Percentiles rank a stretch among this genome's conserved stretches.
Evolutionary conservation across 2,329 filamentous ascomycete genomes (phyloP).

Genomic region (Xylaria polymorpha): DNA sequence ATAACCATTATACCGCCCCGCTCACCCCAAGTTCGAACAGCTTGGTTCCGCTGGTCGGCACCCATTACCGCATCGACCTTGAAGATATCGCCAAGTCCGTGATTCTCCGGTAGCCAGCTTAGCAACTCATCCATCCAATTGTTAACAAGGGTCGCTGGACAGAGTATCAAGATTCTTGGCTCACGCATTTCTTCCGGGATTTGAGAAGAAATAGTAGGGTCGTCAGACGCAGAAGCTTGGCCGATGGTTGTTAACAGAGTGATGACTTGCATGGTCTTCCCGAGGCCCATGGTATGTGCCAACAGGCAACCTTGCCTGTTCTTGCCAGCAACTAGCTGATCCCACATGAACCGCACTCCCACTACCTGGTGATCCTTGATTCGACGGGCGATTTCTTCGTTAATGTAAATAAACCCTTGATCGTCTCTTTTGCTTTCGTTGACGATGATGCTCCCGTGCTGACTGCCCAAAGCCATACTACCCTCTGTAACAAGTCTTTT

Average conservation of each 20-base stretch:
- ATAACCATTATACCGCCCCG: conserved; percentile 80
- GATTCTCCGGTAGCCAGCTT: conserved; percentile 70
- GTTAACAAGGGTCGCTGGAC: conserved; percentile 77
- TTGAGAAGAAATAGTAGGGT: conserved; percentile 69
- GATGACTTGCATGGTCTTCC: conserved; percentile 93
- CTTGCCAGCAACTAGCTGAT: conserved; percentile 74
- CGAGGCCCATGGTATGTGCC: conserved; percentile 90
- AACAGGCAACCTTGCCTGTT: conserved; percentile 80
- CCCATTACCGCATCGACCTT: conserved; percentile 62
- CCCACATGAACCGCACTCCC: conserved; percentile 90
- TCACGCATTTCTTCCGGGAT: conserved; percentile 73
- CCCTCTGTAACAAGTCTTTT: conserved; percentile 56
- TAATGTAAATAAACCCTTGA: conserved; percentile 72
- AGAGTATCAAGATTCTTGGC: conserved; percentile 77
- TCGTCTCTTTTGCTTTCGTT: conserved; percentile 73
- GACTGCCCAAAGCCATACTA: conserved; percentile 53
- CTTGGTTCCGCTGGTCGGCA: conserved; percentile 54
- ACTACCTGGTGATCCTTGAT: conserved; percentile 85
- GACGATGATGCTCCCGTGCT: conserved; percentile 66
- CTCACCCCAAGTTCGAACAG: conserved; percentile 69
- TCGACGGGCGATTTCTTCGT: conserved; percentile 68
- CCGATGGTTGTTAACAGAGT: conserved; percentile 81
- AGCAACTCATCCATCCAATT: conserved; percentile 87
- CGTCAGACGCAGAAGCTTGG: conserved; percentile 70
- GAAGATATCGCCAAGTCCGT: conserved; percentile 65